Evolutionary conservation across 441 rosid species (phyloP), one percentile per base, ranked within the genome.

Genomic region (Euphorbia celastroides): DNA sequence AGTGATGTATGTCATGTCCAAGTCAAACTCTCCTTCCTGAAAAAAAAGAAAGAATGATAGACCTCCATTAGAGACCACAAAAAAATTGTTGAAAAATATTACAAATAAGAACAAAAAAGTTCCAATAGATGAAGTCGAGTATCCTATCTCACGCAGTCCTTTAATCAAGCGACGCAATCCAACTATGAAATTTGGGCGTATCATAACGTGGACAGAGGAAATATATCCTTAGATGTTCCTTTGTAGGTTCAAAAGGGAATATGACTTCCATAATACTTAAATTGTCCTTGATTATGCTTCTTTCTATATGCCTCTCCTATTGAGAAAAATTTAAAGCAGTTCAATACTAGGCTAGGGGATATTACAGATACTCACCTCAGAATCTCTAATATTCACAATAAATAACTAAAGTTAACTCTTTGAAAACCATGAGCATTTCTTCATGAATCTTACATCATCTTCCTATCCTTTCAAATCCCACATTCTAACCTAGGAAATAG

Each of bases 11-110:
- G 97, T 88, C 89, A 90, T 78, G 75, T 90, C 98, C 85, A 92
- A 81, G 81, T 92, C 97, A 76, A 92, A 92, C 67, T 91, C 98
- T 74, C 95, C 98, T 77, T 94, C 99, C 99, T 94, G 70, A 36
- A 57, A 9, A 22, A 58, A 75, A 36, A 3, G 5, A 9, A 38
- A 38, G 8, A 4, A 27, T 27, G 50, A 27, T 46, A 5, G 50
- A 30, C 34, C 57, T 9, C 64, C 5, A n/a, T 44, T 60, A 66
- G 65, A 54, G 5, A 41, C 31, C 2, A 44, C 17, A 20, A 11
- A 38, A 38, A 7, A 12, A 28, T 26, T 48, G 30, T 32, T 13
- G 14, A 42, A n/a, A 9, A 19, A 8, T 48, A 51, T 25, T 16
- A 34, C 14, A 32, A 57, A 25, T 10, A 10, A 25, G 17, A 5